Conservation (phyloP, 2,329 filamentous ascomycete genomes). For the Ascochyta pisi region DNA sequence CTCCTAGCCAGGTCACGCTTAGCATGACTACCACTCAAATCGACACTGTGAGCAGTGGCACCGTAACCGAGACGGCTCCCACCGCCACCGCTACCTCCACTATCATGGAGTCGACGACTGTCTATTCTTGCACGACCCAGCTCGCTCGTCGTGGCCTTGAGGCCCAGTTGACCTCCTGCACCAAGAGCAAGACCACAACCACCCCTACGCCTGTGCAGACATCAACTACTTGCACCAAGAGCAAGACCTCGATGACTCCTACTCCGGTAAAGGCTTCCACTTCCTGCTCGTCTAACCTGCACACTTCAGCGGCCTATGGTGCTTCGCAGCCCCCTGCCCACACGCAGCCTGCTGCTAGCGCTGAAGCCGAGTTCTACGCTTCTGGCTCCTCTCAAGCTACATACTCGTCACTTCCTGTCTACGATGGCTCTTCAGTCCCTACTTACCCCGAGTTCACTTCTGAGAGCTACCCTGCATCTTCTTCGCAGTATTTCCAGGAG, state of each 20-base stretch:
- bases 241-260: slow-evolving; percentile 6
- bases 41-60: slow-evolving; percentile 10
- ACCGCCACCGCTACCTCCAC: slow-evolving; percentile 5
- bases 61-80: slow-evolving; percentile 13
- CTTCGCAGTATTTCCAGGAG: not conserved
- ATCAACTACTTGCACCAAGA: slow-evolving; percentile 11
- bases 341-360: not conserved
- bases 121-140: slow-evolving; percentile 12
- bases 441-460: not conserved
- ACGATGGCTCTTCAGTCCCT: slow-evolving; percentile 4
- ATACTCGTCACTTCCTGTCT: not conserved
- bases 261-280: slow-evolving; percentile 5
- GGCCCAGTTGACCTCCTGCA: slow-evolving; percentile 13
- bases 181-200: slow-evolving; percentile 14
- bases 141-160: slow-evolving; percentile 10
- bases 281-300: slow-evolving; percentile 8
- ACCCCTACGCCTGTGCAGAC: slow-evolving; percentile 4
- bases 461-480: not conserved
- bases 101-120: not conserved
- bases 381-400: not conserved
- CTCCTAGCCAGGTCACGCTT: slow-evolving; percentile 12
- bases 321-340: not conserved
- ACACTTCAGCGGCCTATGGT: slow-evolving; percentile 3
- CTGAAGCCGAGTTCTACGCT: not conserved
- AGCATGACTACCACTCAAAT: slow-evolving; percentile 10